A percentile compares a stretch with the other conserved stretches of the same genome.
Evolutionary conservation across 805 yeast genomes (phyloP).

Genomic region (Monosporozyma aquatica): DNA sequence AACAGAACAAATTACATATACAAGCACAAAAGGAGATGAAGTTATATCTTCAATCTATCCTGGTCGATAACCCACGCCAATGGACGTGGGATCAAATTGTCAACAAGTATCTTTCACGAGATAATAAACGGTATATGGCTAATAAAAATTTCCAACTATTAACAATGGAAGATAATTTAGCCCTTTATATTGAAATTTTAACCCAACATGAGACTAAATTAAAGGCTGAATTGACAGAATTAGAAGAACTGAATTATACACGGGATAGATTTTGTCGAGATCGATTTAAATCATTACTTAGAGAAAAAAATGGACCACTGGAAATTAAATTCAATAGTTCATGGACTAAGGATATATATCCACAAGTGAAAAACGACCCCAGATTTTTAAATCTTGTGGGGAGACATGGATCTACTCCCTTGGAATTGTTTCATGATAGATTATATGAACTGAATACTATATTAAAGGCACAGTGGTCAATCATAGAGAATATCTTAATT

Average conservation of each 20-base stretch:
- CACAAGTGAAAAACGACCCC: slow-evolving; percentile 43
- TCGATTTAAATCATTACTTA: slow-evolving; percentile 42
- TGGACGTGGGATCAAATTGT: slow-evolving; percentile 21
- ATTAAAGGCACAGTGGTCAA: slow-evolving; percentile 49
- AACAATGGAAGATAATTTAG: slow-evolving; percentile 50
- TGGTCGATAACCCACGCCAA: slow-evolving; percentile 2
- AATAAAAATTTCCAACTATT: slow-evolving; percentile 47
- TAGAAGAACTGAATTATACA: slow-evolving; percentile 38
- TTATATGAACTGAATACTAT: slow-evolving; percentile 52
- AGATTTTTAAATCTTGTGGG: slow-evolving; percentile 59
- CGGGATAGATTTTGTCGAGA: slow-evolving; percentile 60
- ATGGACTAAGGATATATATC: slow-evolving; percentile 48
- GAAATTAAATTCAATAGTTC: slow-evolving; percentile 40
- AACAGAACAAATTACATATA: slow-evolving; percentile 26
- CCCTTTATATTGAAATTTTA: slow-evolving; percentile 31
- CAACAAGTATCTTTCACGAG: slow-evolving; percentile 26
- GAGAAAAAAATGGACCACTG: background rate
- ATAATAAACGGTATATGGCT: slow-evolving; percentile 47
- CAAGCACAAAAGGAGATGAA: slow-evolving; percentile 48
- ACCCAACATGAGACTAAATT: slow-evolving; percentile 20
- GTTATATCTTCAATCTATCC: slow-evolving; percentile 35
- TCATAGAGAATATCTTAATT: slow-evolving; percentile 42
- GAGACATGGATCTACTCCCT: slow-evolving; percentile 65
- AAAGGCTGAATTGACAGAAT: slow-evolving; percentile 13
- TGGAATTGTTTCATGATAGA: slow-evolving; percentile 68